Evolutionary conservation across 805 yeast genomes (phyloP), one percentile per base, ranked within the genome.

Genomic region (Metschnikowia gruessii): DNA sequence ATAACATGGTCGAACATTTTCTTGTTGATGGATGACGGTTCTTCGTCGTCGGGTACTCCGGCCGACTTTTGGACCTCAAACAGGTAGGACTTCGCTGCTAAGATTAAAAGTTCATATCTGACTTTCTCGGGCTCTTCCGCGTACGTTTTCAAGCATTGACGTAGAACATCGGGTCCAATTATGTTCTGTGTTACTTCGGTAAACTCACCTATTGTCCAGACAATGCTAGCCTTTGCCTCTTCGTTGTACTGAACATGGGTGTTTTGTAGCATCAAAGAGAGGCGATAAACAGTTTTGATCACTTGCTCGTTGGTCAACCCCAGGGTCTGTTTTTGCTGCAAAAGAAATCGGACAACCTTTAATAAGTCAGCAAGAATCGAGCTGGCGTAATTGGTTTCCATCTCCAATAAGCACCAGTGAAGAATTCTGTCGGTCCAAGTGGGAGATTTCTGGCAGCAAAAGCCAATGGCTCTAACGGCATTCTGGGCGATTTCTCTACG

Each of bases 161-260:
- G 73, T 45, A 89, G 67, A 2, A 88, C 77, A 60, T 92, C 97
- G 0, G 95, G 91, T 3, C 91, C 83, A 42, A 87, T 64, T 21
- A 60, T 52, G 33, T 68, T 69, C 21, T 61, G 48, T 17, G 63
- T 61, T 10, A 58, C 56, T 26, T 54, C 60, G 0, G 83, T 74
- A 60, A 83, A 84, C 59, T 94, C 97, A 4, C 98, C 97, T 43
- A 92, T 77, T 9, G 92, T 73, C 98, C 98, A 94, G 6, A 92
- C 75, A 10, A 91, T 82, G 39, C 92, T 85, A 1, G 95, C 89
- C 53, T 82, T 80, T 0, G 98, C 95, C 15, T 64, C 69, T 17
- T 61, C 54, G 15, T 62, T 68, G n/a, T 66, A 44, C 17, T 52
- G 46, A 9, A 43, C 44, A 15, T 43, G 40, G 8, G 42, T 31